Percentiles rank a stretch among this genome's conserved stretches.
These are phyloP conservation scores for Hygrophorus pudorinus DNA, from an alignment of 768 basidiomycete species.

Conservation along the genomic window DNA sequence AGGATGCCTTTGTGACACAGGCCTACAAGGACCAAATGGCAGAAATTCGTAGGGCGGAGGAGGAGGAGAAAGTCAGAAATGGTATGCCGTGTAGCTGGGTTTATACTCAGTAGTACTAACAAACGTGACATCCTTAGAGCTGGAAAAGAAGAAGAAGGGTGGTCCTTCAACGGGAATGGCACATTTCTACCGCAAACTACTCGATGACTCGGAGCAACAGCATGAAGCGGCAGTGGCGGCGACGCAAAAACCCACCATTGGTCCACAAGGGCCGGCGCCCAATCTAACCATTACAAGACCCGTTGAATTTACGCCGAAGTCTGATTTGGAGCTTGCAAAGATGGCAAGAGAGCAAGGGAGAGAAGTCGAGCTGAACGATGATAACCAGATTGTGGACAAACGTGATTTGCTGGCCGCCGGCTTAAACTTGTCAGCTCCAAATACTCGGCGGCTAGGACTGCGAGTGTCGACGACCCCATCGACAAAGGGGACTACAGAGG, in stretches of 20 bases:
- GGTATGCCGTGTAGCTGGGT: constrained; percentile 39
- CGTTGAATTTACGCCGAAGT: constrained; percentile 45
- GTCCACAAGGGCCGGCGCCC: constrained; percentile 50
- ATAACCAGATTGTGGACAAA: constrained; percentile 95
- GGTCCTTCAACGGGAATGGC: constrained; percentile 63
- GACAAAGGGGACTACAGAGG: constrained; percentile 17
- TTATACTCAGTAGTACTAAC: not conserved
- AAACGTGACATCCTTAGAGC: constrained; percentile 29
- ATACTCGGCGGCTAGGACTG: constrained; percentile 61
- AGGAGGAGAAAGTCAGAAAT: constrained; percentile 83
- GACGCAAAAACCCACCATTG: constrained; percentile 46
- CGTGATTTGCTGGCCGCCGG: constrained; percentile 87
- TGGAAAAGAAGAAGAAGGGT: constrained; percentile 53
- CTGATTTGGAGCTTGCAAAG: constrained; percentile 68
- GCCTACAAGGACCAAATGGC: constrained; percentile 97
- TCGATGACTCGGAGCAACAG: constrained; percentile 70
- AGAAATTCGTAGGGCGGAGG: constrained; percentile 82
- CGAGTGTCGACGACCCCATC: constrained; percentile 19
- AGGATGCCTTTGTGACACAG: constrained; percentile 95
- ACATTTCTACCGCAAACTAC: constrained; percentile 70
- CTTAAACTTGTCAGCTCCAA: constrained; percentile 78
- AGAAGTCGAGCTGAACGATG: constrained; percentile 90
- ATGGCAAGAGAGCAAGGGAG: constrained; percentile 67
- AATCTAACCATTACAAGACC: constrained; percentile 77
- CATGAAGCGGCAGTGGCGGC: constrained; percentile 87